Evolutionary conservation across 176 grass and related monocot species (phyloP).

Genomic region (Chrysopogon serrulatus): DNA sequence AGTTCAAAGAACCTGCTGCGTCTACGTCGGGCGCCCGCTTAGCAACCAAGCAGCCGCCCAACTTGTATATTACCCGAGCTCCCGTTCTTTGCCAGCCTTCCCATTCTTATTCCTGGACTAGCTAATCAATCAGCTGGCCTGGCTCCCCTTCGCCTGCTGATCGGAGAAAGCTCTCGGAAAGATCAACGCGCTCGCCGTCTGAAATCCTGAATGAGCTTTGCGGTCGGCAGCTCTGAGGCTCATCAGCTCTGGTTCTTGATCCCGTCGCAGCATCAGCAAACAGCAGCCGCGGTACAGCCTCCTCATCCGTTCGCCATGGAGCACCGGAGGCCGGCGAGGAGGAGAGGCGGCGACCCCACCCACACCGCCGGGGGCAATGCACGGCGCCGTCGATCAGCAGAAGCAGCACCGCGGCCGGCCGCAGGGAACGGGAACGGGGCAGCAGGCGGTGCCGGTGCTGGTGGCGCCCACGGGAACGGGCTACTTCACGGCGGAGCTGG

Average conservation of each 20-base stretch:
- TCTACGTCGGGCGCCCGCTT: neutral
- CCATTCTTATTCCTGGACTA: neutral
- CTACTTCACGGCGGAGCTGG: slow-evolving; percentile 42
- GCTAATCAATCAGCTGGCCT: too few relatives aligned
- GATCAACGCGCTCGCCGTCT: neutral
- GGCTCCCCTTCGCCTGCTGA: neutral
- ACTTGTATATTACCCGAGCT: neutral
- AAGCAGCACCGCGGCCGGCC: neutral
- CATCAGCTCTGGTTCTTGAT: neutral
- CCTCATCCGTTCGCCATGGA: neutral
- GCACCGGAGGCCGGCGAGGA: neutral
- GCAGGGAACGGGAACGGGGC: neutral
- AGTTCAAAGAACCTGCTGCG: slow-evolving; percentile 29
- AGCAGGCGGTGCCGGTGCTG: neutral
- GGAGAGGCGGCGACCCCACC: neutral
- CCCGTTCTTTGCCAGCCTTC: neutral
- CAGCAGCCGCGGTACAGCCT: neutral
- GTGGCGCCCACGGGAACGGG: slow-evolving; percentile 11
- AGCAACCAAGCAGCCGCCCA: neutral
- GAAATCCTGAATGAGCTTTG: slow-evolving; percentile 3
- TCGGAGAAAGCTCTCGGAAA: neutral
- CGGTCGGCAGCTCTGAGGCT: neutral
- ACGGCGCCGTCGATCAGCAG: neutral
- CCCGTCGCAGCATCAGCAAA: neutral
- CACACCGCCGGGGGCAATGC: neutral